Evolutionary conservation across 139 green algal genomes (phyloP), one percentile per base, ranked within the genome.

Genomic region (Coelastrella sp.): DNA sequence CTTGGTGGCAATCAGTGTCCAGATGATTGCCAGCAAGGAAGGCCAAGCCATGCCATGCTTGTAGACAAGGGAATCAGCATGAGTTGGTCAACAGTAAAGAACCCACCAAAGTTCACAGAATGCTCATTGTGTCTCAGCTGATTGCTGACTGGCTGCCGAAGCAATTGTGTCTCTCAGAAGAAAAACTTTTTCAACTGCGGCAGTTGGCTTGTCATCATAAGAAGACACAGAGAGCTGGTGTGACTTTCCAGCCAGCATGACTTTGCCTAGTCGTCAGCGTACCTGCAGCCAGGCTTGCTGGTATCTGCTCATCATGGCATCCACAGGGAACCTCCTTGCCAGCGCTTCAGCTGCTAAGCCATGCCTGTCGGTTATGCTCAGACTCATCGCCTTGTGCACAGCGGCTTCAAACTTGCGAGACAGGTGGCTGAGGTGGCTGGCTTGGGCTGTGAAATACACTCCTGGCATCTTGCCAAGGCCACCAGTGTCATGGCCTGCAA

Each of bases 381-480:
- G 74, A 6, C 27, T 14, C 84, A 89, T 35, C 17, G 84, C 84
- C 24, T 68, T 19, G 10, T 66, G 25, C 25, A 89, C 84, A 24
- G 84, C 68, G 19, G 15, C 24, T 49, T 65, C 11, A 78, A 89
- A 78, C 49, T 87, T 82, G 9, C 63, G 24, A 10, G 87, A 89
- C 82, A 92, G 80, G 80, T 88, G 78, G 12, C 49, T 27, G 4
- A 72, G 22, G 79, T 79, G 74, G 87, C 89, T 90, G 8, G 86
- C 25, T 61, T 87, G 58, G 8, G 68, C 91, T 3, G 9, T 60
- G 80, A 86, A 93, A 81, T 93, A 93, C 22, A 92, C n/a, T 17
- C 78, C 91, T 6, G 90, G 90, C 90, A 93, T 93, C 90, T 93
- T 93, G 82, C 89, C 73, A 66, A 93, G 85, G 7, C 78, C 80